These are phyloP conservation scores for Psilocybe subaeruginosa DNA, from an alignment of 768 basidiomycete species.

Conservation along the genomic window DNA sequence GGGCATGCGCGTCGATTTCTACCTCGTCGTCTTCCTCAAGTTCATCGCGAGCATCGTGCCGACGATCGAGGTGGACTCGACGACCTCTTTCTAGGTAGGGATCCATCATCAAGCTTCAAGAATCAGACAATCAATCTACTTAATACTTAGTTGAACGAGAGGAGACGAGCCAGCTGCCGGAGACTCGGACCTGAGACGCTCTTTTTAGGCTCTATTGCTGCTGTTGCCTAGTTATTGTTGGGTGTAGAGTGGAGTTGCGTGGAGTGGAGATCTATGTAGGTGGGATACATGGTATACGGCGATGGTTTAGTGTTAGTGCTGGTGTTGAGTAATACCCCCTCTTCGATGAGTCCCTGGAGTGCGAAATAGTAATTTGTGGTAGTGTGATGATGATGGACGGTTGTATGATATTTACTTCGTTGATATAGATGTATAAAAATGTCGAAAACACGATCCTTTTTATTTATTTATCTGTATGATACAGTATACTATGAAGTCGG, in stretches of 20 bases:
- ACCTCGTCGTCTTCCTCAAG: constrained; percentile 97
- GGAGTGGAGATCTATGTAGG: neutral
- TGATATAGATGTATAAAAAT: constrained; percentile 10
- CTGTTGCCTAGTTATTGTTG: no score
- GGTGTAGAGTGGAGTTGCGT: no score
- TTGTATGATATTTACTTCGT: constrained; percentile 10
- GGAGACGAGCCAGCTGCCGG: no score
- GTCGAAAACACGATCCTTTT: neutral
- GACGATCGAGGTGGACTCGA: constrained; percentile 98
- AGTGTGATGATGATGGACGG: neutral
- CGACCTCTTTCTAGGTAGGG: constrained; percentile 61
- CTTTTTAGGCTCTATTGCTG: no score
- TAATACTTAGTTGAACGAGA: no score
- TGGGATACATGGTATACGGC: neutral
- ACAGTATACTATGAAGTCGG: no score
- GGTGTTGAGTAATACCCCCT: neutral
- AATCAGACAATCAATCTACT: no score
- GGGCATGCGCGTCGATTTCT: constrained; percentile 97
- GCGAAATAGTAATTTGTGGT: neutral
- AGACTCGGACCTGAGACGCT: no score
- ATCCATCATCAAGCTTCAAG: no score
- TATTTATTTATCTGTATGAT: no score
- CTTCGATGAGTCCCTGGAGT: neutral
- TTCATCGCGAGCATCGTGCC: constrained; percentile 98
- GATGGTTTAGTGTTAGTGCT: neutral